Evolutionary conservation across 768 basidiomycete genomes (phyloP).

Genomic region (Pleurotus tuoliensis): DNA sequence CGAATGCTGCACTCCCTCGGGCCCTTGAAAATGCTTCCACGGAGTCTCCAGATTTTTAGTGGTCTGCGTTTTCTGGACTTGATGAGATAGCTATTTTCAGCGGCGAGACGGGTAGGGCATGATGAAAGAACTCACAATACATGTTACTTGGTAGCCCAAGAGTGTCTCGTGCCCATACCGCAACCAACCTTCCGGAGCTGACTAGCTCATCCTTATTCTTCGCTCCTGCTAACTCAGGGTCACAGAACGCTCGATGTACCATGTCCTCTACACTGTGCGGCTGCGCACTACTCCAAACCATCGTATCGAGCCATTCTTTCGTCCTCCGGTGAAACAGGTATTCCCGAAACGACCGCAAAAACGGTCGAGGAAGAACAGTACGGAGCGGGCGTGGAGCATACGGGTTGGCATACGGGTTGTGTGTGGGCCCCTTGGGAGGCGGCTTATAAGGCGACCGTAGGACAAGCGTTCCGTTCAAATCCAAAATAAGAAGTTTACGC

Average conservation of each 20-base stretch:
- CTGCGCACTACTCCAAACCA: conserved; percentile 89
- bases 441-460: conserved; percentile 44
- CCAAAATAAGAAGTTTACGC: conserved; percentile 70
- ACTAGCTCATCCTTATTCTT: not conserved
- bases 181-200: conserved; percentile 36
- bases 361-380: conserved; percentile 57
- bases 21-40: conserved; percentile 36
- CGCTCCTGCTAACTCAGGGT: conserved; percentile 23
- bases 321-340: conserved; percentile 64
- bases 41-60: conserved; percentile 74
- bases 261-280: conserved; percentile 76
- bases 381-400: conserved; percentile 26
- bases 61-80: conserved; percentile 47
- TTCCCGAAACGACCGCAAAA: conserved; percentile 52
- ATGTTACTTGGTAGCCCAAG: conserved; percentile 57
- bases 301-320: conserved; percentile 70
- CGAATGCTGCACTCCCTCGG: conserved; percentile 28
- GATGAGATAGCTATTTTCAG: not conserved
- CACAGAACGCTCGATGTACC: conserved; percentile 60
- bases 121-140: conserved; percentile 52
- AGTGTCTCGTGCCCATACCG: conserved; percentile 79
- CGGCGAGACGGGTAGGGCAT: not conserved
- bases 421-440: conserved; percentile 8
- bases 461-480: conserved; percentile 74
- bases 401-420: conserved; percentile 16